Conservation (phyloP, 306 rosid species). For the Morella rubra region DNA sequence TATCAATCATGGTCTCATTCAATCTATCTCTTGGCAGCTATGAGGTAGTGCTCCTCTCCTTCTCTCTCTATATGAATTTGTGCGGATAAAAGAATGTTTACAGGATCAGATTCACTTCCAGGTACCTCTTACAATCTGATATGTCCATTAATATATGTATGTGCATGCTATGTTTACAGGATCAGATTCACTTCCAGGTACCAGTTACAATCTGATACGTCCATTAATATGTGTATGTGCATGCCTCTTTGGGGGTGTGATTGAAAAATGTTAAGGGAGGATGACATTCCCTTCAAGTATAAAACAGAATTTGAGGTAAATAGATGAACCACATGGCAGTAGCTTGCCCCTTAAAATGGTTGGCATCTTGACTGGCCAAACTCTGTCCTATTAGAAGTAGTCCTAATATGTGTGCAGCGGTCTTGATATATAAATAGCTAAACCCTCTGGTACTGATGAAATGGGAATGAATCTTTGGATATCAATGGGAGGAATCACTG, state of each 20-base stretch:
- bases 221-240: not conserved
- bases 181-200: not conserved
- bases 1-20: constrained; percentile 81
- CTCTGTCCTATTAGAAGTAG: not conserved
- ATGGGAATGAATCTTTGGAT: not conserved
- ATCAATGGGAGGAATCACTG: not conserved
- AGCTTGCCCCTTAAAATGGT: not conserved
- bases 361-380: constrained; percentile 6
- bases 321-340: not conserved
- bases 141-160: not conserved
- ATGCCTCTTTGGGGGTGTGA: not conserved
- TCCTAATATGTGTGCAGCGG: not conserved
- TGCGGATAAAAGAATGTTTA: not conserved
- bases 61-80: constrained; percentile 2
- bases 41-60: constrained; percentile 52
- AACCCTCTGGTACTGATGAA: constrained; percentile 2
- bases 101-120: not conserved
- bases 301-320: not conserved
- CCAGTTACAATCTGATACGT: not conserved
- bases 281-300: not conserved
- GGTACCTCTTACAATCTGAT: not conserved
- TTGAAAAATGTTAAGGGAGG: not conserved
- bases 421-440: not conserved
- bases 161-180: not conserved
- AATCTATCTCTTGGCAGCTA: constrained; percentile 48